These are phyloP conservation scores for Rubia yunnanensis DNA, from an alignment of 257 asterid genomes.

Conservation along the genomic window DNA sequence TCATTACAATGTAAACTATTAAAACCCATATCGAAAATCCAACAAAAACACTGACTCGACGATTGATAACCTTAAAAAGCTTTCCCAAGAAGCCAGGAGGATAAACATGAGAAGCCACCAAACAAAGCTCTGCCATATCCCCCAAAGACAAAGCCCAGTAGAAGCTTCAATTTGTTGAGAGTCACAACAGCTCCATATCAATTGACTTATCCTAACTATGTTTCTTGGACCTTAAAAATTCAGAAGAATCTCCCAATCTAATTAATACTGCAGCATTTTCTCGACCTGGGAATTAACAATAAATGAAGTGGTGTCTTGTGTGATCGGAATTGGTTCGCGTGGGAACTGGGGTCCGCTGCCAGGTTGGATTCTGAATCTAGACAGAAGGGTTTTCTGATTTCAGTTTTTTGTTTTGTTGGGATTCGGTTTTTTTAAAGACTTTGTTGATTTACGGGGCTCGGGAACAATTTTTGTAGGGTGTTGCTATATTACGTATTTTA, in stretches of 20 bases:
- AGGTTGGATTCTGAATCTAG: constrained; percentile 16
- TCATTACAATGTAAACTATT: no score
- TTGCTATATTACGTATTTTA: no score
- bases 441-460: neutral
- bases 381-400: constrained; percentile 9
- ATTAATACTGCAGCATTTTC: neutral
- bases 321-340: neutral
- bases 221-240: constrained; percentile 30
- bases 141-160: constrained; percentile 11
- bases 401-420: neutral
- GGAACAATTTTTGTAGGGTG: no score
- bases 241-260: constrained; percentile 17
- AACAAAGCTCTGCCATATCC: constrained; percentile 45
- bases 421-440: neutral
- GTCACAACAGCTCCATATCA: constrained; percentile 9
- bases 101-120: constrained; percentile 66
- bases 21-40: neutral
- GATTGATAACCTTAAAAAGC: constrained; percentile 32
- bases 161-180: constrained; percentile 3
- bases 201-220: constrained; percentile 30
- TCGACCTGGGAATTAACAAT: neutral
- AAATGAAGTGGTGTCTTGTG: neutral
- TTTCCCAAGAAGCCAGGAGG: constrained; percentile 34
- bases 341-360: neutral
- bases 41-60: neutral